Evolutionary conservation across 306 rosid species (phyloP), one percentile per base, ranked within the genome.

Genomic region (Inga laurina): DNA sequence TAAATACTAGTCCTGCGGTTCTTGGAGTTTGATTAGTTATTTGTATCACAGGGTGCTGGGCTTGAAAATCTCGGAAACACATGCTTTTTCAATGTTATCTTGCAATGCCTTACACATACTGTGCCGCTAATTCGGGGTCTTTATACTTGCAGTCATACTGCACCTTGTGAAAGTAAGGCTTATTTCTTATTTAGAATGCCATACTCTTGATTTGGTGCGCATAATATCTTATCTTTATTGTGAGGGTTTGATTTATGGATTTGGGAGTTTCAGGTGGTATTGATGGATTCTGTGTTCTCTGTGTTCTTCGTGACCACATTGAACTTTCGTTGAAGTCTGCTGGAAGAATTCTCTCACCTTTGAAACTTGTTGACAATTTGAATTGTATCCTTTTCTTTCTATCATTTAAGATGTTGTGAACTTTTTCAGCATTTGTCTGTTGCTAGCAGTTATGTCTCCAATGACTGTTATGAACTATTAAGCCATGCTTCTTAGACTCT

Each of bases 71-170:
- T 95, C 16, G 98, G 99, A 0, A 95, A 93, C 80, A 92, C 99
- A 1, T 95, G 99, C 80, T 95, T 92, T 88, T 77, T 95, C 4
- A 95, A 95, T 76, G 89, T 98, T 3, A 89, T 95, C 73, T 66
- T 91, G 79, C 99, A 95, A 86, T 95, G 99, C 84, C 84, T 95
- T 24, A 93, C 99, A n/a, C 98, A 95, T 77, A 90, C 97, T 0
- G 98, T 90, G 84, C 94, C 92, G 1, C 86, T 95, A 3, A 89
- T 95, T 35, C 78, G 79, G 85, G 92, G 90, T 85, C 89, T 95
- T 78, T 91, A 84, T 56, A 85, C 83, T 8, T 78, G 80, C 70
- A 21, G 39, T 74, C 99, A 95, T 67, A n/a, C 79, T 19, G 0
- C 37, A 30, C 82, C 89, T 18, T 87, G 88, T 80, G 84, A 81